Conservation (phyloP, 2,329 filamentous ascomycete species). For the Calonectria pseudoreteaudii region DNA sequence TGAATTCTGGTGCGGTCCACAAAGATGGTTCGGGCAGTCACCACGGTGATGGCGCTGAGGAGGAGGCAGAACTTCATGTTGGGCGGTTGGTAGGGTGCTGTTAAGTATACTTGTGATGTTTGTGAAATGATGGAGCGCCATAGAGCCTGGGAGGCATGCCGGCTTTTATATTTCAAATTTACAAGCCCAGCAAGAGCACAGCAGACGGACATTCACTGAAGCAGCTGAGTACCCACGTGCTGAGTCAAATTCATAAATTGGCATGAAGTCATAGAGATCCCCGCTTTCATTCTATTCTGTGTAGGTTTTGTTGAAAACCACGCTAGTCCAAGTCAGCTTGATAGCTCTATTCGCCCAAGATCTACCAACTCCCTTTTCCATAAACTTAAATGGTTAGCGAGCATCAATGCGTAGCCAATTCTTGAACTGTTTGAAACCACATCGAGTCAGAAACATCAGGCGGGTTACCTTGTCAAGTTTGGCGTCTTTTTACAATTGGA, state of each 20-base stretch:
- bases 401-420: background rate
- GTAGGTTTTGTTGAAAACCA: background rate
- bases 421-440: background rate
- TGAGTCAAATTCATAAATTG: background rate
- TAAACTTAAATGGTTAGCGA: background rate
- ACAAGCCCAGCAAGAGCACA: too few relatives aligned
- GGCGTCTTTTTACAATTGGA: background rate
- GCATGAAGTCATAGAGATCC: background rate
- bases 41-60: background rate
- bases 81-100: background rate
- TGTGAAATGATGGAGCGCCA: background rate
- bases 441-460: background rate
- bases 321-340: background rate
- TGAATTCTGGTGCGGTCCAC: background rate
- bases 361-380: background rate
- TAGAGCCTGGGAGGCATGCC: background rate
- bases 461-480: background rate
- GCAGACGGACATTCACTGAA: background rate
- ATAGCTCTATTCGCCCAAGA: background rate
- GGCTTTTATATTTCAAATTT: background rate
- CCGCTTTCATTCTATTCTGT: background rate
- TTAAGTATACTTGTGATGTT: background rate
- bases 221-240: background rate
- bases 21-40: background rate
- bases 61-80: background rate